Conservation (phyloP, 2,329 filamentous ascomycete species). For the Stemphylium beticola region DNA sequence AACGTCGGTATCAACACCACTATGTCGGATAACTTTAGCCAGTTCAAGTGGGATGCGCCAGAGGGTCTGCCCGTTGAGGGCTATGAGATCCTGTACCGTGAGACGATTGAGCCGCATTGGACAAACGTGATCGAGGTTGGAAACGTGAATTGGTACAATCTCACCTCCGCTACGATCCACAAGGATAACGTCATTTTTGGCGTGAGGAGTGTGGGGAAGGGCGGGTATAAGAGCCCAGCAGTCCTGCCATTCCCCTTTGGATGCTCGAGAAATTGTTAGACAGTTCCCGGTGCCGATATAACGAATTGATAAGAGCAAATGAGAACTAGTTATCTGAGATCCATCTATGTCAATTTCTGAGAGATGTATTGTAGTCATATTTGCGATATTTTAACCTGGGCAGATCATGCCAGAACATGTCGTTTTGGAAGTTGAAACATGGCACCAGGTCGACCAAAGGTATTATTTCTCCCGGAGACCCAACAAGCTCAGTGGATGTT, state of each 20-base stretch:
- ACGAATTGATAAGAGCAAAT: no score
- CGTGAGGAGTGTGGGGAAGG: conserved; percentile 55
- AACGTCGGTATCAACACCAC: conserved; percentile 56
- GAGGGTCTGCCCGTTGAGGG: conserved; percentile 49
- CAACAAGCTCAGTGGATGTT: no score
- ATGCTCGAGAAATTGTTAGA: conserved; percentile 22
- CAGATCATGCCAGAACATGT: no score
- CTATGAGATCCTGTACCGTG: conserved; percentile 62
- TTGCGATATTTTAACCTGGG: no score
- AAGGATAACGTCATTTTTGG: conserved; percentile 64
- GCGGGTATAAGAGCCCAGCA: conserved; percentile 57
- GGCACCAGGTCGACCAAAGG: no score
- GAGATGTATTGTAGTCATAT: no score
- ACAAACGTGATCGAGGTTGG: conserved; percentile 56
- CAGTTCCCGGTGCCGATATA: no score
- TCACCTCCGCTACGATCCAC: conserved; percentile 54
- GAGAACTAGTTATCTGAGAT: no score
- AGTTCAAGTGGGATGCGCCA: conserved; percentile 54
- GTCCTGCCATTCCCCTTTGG: conserved; percentile 48
- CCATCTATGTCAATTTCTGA: no score
- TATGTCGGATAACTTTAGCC: conserved; percentile 54
- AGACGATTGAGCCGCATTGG: conserved; percentile 58
- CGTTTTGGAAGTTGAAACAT: no score
- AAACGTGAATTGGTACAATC: conserved; percentile 44
- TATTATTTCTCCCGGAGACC: no score